Conservation (phyloP, 2,329 filamentous ascomycete genomes). For the Aspergillus fumigatus region DNA sequence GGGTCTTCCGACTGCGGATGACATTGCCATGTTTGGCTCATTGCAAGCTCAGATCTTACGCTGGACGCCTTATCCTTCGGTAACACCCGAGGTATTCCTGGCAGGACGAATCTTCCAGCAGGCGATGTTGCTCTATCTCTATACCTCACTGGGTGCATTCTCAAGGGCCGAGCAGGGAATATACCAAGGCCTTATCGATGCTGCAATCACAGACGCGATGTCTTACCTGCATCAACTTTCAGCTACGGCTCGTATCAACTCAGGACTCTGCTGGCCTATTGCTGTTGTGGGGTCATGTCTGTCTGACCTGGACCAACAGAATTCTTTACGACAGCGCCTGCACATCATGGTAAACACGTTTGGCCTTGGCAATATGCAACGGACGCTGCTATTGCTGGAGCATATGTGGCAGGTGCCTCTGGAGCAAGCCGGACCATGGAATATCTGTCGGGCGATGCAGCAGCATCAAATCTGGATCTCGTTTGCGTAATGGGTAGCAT, state of each 20-base stretch:
- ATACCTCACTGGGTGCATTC: conserved; percentile 24
- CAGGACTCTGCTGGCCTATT: conserved; percentile 32
- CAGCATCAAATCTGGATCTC: conserved; percentile 47
- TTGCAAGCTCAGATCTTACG: conserved; percentile 41
- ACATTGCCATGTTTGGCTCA: conserved; percentile 42
- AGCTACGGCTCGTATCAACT: conserved; percentile 27
- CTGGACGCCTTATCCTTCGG: conserved; percentile 36
- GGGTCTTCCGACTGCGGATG: conserved; percentile 32
- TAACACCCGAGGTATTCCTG: conserved; percentile 36
- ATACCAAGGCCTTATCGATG: conserved; percentile 22
- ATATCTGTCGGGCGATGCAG: conserved; percentile 44
- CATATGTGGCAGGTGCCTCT: conserved; percentile 40
- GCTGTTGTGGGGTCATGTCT: conserved; percentile 28
- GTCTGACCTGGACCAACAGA: conserved; percentile 15
- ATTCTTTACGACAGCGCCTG: conserved; percentile 26
- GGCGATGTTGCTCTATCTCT: conserved; percentile 43
- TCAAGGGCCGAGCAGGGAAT: conserved; percentile 22
- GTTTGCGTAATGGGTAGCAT: conserved; percentile 35
- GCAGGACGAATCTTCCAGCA: conserved; percentile 45
- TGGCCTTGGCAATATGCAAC: conserved; percentile 45
- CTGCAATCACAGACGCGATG: conserved; percentile 24
- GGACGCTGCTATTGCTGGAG: conserved; percentile 41
- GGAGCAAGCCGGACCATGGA: conserved; percentile 40
- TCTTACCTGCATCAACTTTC: conserved; percentile 21
- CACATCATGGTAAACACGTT: conserved; percentile 28